These are phyloP conservation scores for Arabidopsis suecica DNA, from an alignment of 345 rosid species.

Conservation along the genomic window DNA sequence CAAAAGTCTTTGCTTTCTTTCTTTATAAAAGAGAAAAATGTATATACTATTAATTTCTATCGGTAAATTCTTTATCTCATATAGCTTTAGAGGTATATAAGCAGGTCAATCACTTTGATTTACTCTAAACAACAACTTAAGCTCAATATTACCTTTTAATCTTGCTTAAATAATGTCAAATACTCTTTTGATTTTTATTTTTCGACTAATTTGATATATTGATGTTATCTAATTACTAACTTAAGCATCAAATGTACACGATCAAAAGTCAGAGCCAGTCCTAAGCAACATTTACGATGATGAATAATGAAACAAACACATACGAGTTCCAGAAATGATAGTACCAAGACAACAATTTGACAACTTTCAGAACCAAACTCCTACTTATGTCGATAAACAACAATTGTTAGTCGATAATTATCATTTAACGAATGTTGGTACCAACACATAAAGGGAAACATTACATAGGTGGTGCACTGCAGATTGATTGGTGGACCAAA, in stretches of 20 bases:
- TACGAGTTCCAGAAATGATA: neutral
- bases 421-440: neutral
- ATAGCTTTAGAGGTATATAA: no score
- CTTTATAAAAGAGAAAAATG: neutral
- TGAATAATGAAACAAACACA: neutral
- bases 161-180: neutral
- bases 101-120: neutral
- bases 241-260: neutral
- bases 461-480: neutral
- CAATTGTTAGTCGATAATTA: neutral
- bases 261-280: no score
- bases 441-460: neutral
- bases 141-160: neutral
- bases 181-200: neutral
- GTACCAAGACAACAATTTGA: neutral
- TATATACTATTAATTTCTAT: neutral
- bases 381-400: neutral
- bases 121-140: neutral
- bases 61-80: neutral
- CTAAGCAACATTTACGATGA: neutral
- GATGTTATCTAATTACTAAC: neutral
- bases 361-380: no score
- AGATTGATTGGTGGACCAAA: constrained; percentile 24
- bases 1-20: constrained; percentile 9
- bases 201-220: neutral